These are phyloP conservation scores for Byssothecium circinans DNA, from an alignment of 2,329 filamentous ascomycete species.

Conservation along the genomic window DNA sequence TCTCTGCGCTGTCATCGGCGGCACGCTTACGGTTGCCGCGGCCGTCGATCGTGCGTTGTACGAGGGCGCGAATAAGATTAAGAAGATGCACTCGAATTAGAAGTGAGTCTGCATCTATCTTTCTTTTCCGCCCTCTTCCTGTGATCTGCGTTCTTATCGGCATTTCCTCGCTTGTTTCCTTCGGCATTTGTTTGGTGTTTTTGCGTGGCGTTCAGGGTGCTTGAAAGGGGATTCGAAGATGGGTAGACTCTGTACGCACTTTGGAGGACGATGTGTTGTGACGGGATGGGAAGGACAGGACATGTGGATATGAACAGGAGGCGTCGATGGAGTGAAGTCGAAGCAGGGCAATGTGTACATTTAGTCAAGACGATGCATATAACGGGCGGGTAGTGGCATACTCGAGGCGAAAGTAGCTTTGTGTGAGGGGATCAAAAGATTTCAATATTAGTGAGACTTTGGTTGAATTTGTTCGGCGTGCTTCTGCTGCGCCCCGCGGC, in stretches of 20 bases:
- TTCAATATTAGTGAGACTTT: no score
- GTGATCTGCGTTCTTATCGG: neutral
- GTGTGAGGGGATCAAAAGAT: no score
- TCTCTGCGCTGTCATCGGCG: conserved; percentile 90
- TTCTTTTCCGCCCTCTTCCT: neutral
- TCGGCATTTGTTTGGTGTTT: neutral
- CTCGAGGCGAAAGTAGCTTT: no score
- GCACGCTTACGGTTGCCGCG: conserved; percentile 92
- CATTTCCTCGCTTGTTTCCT: neutral
- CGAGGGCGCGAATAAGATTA: conserved; percentile 80
- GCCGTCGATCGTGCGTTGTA: conserved; percentile 90
- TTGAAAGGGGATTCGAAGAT: neutral
- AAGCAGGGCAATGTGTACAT: no score
- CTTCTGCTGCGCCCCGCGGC: no score
- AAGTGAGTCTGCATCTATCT: neutral
- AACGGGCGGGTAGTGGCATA: no score
- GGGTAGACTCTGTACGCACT: neutral
- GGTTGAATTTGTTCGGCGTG: no score
- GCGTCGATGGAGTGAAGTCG: neutral
- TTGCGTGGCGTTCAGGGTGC: neutral
- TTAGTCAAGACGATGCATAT: no score
- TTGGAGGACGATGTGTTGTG: neutral
- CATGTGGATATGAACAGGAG: neutral
- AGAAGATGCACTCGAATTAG: conserved; percentile 75
- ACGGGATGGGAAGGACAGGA: neutral